Base-by-base conservation (phyloP, 2,329 filamentous ascomycete species). In the Apiospora marii region DNA sequence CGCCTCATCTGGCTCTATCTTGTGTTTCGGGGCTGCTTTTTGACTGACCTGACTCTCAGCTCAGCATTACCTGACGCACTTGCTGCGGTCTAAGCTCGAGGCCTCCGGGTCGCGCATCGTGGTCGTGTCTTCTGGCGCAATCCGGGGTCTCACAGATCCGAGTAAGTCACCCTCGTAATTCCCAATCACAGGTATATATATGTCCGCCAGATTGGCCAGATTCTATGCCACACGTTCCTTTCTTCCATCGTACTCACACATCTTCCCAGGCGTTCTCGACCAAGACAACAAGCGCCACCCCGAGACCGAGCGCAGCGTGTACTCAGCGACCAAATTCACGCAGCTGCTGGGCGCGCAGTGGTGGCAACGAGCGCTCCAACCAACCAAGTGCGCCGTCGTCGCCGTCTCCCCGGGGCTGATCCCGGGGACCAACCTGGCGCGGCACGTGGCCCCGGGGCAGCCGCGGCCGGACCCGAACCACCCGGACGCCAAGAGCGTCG, bases 341-440 rank as follows among this genome's bases (percentile, higher is more conserved):
- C 86, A 87, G 73, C 82, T 89, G 0, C 83, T 89, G 0, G 82
- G 82, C 8, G 86, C 87, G 1, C 87, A 89, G 69, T 89, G 87
- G 87, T 89, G 87, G 88, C 86, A 86, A 2, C 86, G 87, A 4
- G 81, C 87, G 74, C 83, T 89, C 22, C 71, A 75, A 0, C 84
- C 79, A 41, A 86, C 83, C 76, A 22, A 37, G 30, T 61, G 53
- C 30, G 75, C 80, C 8, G 84, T 89, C 30, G 83, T 89, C 10
- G 87, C 87, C 14, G 87, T 88, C 6, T 89, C 87, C 10, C 88
- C 88, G 0, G 88, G 88, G 0, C 75, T 89, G 6, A 84, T 89
- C 53, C 87, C 87, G 1, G 75, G 76, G 22, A 89, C 87, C 0
- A 83, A 84, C 0, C 79, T 89, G 34, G 30, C 30, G 19, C 58